Conservation (phyloP, 2,329 filamentous ascomycete species). For the Elsinoe arachidis region DNA sequence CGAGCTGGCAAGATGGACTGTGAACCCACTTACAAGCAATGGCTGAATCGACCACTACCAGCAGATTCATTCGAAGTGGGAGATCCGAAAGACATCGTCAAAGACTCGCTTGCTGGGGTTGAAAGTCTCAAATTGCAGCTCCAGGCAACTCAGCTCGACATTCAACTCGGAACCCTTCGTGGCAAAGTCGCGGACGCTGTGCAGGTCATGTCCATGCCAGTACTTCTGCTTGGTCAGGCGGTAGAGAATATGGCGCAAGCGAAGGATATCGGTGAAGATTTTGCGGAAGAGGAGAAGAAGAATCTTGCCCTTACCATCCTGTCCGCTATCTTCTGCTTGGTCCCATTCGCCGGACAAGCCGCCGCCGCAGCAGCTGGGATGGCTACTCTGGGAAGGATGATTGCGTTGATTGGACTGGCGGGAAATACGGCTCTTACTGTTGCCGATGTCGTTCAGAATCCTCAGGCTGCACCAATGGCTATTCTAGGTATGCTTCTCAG, state of each 20-base stretch:
- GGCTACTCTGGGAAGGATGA: conserved; percentile 8
- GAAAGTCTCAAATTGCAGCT: conserved; percentile 4
- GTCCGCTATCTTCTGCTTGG: background rate
- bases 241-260: conserved; percentile 16
- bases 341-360: conserved; percentile 3
- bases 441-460: conserved; percentile 16
- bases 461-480: conserved; percentile 13
- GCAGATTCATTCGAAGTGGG: background rate
- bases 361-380: background rate
- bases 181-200: conserved; percentile 11
- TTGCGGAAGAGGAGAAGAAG: conserved; percentile 11
- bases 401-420: conserved; percentile 11
- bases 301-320: background rate
- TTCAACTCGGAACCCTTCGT: conserved; percentile 8
- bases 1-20: background rate
- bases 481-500: conserved; percentile 14
- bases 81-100: conserved; percentile 12
- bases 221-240: conserved; percentile 16
- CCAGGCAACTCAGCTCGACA: conserved; percentile 14
- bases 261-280: conserved; percentile 9
- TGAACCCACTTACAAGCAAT: background rate
- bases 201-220: conserved; percentile 14
- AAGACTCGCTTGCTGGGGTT: conserved; percentile 11
- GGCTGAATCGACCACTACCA: background rate
- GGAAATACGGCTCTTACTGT: conserved; percentile 14